Evolutionary conservation across 2,329 filamentous ascomycete genomes (phyloP), one percentile per base, ranked within the genome.

Genomic region (Monilinia polystroma): DNA sequence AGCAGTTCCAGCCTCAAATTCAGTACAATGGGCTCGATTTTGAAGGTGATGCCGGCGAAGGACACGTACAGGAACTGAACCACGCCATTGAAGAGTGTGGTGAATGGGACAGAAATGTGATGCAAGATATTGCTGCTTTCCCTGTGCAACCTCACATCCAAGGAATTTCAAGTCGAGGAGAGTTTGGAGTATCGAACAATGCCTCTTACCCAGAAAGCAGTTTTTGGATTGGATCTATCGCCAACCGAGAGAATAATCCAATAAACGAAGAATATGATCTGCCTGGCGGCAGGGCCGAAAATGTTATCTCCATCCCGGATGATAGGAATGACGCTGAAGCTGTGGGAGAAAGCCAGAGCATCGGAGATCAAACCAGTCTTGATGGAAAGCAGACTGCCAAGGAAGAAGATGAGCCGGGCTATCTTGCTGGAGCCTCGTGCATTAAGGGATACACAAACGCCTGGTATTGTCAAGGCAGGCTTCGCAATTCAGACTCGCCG

Each of bases 41-140:
- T 11, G 56, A 29, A 49, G 29, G 18, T 23, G 20, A 16, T 49
- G 1, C 23, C 12, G 29, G 23, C 18, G 57, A 49, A 23, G 14
- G 4, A 35, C 6, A n/a, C 10, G 43, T 20, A 47, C 20, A 10
- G 45, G 45, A n/a, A 47, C 14, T 4, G 12, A 2, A 14, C 26
- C 3, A 14, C 26, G 1, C 1, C 7, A 3, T 23, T 8, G 20
- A 23, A 35, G 11, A 59, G 12, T 4, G 5, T 8, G 11, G 2
- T 3, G 2, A 38, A 26, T 26, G n/a, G 14, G 6, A 23, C 3
- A 29, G 35, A 16, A 11, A n/a, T 38, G 43, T 2, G n/a, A 10
- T 35, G n/a, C 29, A 6, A 18, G 4, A 3, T 7, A 1, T 2
- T 16, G 4, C 14, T 2, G 7, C 12, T 0, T 6, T 16, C 16